These are phyloP conservation scores for Phytophthora sansomeana DNA, from an alignment of 352 stramenopile species.

Conservation along the genomic window DNA sequence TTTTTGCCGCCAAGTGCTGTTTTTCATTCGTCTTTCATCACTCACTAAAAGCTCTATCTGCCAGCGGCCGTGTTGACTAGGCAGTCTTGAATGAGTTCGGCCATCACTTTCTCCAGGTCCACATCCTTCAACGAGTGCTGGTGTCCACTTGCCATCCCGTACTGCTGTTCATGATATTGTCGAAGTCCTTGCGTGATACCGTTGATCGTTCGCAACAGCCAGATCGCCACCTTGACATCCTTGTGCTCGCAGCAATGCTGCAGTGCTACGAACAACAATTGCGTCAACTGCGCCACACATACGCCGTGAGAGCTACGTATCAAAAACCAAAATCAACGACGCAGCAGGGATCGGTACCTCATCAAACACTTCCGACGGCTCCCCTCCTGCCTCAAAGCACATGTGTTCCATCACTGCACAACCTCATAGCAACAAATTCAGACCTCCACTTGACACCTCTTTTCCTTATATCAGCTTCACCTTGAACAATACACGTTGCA, in stretches of 20 bases:
- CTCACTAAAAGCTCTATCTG: no score
- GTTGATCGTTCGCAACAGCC: constrained; percentile 32
- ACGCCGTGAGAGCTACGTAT: background rate
- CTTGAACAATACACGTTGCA: constrained; percentile 29
- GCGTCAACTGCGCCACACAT: constrained; percentile 16
- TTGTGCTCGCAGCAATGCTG: constrained; percentile 27
- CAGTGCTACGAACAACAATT: constrained; percentile 26
- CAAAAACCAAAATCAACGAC: background rate
- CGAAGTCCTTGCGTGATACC: constrained; percentile 22
- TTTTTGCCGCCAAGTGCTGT: background rate
- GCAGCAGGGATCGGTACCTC: constrained; percentile 25
- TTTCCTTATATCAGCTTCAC: constrained; percentile 19
- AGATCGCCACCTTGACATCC: constrained; percentile 12
- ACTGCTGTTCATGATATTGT: constrained; percentile 27
- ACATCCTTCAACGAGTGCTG: background rate
- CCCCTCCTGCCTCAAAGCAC: constrained; percentile 30
- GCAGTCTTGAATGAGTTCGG: background rate
- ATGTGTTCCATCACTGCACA: constrained; percentile 37
- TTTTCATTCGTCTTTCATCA: no score
- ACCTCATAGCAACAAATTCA: constrained; percentile 5
- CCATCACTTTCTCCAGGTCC: background rate
- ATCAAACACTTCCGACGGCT: constrained; percentile 33
- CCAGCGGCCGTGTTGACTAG: no score
- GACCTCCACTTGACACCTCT: background rate
- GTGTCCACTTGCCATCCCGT: background rate